phyloP scores from a whole-genome alignment of 164 flowering plant species.

The Nymphaea thermarum region DNA sequence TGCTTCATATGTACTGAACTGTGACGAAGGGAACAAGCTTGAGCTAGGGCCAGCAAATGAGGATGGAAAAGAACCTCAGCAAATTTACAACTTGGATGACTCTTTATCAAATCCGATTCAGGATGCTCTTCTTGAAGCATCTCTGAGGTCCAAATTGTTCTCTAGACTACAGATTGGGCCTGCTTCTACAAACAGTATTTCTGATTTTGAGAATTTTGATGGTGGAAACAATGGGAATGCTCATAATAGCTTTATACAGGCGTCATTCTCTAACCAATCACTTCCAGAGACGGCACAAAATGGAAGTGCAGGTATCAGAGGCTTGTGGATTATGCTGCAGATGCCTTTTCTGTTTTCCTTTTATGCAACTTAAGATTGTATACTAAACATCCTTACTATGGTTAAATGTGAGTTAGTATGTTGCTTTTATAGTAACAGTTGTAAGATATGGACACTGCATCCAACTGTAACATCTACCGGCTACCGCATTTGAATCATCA shows the following conservation, averaged over 20 bases:
- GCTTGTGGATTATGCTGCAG: background rate
- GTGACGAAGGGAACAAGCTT: constrained; percentile 7
- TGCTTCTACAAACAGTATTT: constrained; percentile 14
- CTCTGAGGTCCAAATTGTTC: constrained; percentile 66
- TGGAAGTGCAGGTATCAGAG: constrained; percentile 5
- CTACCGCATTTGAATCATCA: no score
- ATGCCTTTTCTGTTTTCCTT: background rate
- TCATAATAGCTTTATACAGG: background rate
- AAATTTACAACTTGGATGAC: constrained; percentile 10
- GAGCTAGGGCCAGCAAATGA: constrained; percentile 10
- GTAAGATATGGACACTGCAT: no score
- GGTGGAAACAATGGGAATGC: background rate
- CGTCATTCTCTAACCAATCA: background rate
- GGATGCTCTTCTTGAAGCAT: constrained; percentile 62
- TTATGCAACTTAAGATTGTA: no score
- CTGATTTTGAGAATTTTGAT: background rate
- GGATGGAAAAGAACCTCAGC: constrained; percentile 6
- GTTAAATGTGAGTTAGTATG: no score
- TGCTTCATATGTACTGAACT: constrained; percentile 12
- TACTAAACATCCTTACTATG: no score
- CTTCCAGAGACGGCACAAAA: constrained; percentile 16
- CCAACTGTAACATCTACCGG: no score
- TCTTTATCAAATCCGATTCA: constrained; percentile 3
- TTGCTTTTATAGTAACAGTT: no score
- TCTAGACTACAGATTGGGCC: constrained; percentile 36